Conservation (phyloP, 2,329 filamentous ascomycete species). For the Atkinsonella texensis region DNA sequence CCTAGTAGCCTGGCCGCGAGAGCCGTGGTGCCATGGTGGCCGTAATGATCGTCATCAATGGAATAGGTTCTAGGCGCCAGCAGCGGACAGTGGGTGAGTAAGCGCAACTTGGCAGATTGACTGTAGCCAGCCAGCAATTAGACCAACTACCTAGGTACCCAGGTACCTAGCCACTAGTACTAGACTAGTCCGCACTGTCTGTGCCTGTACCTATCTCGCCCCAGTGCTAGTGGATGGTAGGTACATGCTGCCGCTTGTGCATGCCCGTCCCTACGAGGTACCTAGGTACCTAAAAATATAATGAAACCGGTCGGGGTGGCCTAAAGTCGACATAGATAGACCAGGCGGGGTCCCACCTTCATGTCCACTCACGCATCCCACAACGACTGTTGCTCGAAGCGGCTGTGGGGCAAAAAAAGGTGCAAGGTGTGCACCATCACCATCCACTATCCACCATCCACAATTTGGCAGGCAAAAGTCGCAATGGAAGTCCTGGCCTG, state of each 20-base stretch:
- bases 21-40: neutral
- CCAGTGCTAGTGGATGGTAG: neutral
- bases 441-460: neutral
- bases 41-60: neutral
- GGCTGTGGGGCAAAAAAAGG: no score
- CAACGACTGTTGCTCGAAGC: no score
- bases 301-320: neutral
- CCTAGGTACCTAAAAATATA: neutral
- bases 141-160: no score
- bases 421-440: no score
- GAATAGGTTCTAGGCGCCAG: neutral
- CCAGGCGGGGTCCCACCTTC: slow-evolving; percentile 2
- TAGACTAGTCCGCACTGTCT: no score
- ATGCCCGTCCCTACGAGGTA: slow-evolving; percentile 1
- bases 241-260: neutral
- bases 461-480: neutral
- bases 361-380: neutral
- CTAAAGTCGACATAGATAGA: neutral
- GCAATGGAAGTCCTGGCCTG: neutral
- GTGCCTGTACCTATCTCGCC: neutral
- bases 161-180: no score
- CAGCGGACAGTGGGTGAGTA: neutral
- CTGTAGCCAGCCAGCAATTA: no score
- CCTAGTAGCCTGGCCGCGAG: neutral
- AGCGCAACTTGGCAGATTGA: no score